These are phyloP conservation scores for Fonsecaea erecta DNA, from an alignment of 2,329 filamentous ascomycete species.

Conservation along the genomic window DNA sequence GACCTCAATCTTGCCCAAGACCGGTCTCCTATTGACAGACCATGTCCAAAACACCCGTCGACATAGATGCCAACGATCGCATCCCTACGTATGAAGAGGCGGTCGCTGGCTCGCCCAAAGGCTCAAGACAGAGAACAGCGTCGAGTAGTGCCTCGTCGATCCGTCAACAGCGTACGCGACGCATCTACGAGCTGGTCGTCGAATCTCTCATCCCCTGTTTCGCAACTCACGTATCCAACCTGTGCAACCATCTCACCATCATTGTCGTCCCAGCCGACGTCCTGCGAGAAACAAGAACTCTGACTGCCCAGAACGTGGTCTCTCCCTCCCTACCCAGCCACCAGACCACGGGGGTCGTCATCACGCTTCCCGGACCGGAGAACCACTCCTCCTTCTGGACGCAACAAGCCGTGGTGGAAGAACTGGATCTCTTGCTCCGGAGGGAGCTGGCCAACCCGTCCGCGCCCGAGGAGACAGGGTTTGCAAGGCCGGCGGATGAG, in stretches of 20 bases:
- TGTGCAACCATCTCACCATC: constrained; percentile 51
- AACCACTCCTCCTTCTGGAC: constrained; percentile 52
- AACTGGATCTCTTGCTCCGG: constrained; percentile 40
- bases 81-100: constrained; percentile 45
- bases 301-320: constrained; percentile 47
- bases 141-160: constrained; percentile 26
- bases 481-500: not conserved
- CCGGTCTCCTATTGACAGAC: not conserved
- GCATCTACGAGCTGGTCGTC: constrained; percentile 47
- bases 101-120: constrained; percentile 18
- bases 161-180: constrained; percentile 42
- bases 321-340: constrained; percentile 22
- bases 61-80: constrained; percentile 39
- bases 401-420: constrained; percentile 47
- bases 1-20: too few species aligned
- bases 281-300: constrained; percentile 29
- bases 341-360: constrained; percentile 38
- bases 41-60: constrained; percentile 23
- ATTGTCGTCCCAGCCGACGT: constrained; percentile 53
- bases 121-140: constrained; percentile 29
- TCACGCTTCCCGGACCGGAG: constrained; percentile 48
- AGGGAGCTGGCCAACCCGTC: constrained; percentile 12
- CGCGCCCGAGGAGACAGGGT: not conserved
- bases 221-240: constrained; percentile 46
- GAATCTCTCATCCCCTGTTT: constrained; percentile 50